phyloP scores from a whole-genome alignment of 768 basidiomycete species.

The Amanita pseudoporphyria region DNA sequence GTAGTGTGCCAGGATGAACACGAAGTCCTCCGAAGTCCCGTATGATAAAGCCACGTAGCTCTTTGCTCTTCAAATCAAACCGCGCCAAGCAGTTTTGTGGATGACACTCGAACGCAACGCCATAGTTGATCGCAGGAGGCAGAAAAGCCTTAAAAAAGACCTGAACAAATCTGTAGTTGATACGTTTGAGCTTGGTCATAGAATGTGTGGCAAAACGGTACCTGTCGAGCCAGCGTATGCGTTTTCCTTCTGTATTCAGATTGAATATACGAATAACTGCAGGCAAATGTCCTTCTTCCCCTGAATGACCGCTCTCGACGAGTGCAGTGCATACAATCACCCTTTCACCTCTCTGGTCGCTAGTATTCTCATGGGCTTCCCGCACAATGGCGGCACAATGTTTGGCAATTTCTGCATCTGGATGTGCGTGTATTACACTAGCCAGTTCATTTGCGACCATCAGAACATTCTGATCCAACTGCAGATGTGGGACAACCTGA shows the following conservation, averaged over 20 bases:
- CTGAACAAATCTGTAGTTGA: conserved; percentile 31
- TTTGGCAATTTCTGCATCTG: conserved; percentile 41
- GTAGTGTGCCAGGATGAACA: conserved; percentile 40
- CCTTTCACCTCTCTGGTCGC: conserved; percentile 38
- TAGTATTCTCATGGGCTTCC: conserved; percentile 39
- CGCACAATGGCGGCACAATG: conserved; percentile 45
- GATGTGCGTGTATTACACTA: conserved; percentile 37
- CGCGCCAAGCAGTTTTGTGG: conserved; percentile 52
- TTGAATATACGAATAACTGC: conserved; percentile 41
- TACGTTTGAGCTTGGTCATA: background rate
- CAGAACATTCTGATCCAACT: conserved; percentile 36
- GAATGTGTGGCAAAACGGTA: conserved; percentile 14
- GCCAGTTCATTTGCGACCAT: conserved; percentile 49
- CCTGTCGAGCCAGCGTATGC: conserved; percentile 40
- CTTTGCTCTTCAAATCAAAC: conserved; percentile 38
- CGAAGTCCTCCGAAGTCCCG: conserved; percentile 51
- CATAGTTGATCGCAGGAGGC: conserved; percentile 42
- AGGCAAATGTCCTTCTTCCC: conserved; percentile 32
- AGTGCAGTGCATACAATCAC: conserved; percentile 49
- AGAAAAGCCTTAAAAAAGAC: conserved; percentile 47
- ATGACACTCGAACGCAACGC: conserved; percentile 52
- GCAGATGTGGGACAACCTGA: conserved; percentile 39
- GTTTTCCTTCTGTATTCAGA: conserved; percentile 41
- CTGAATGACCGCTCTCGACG: conserved; percentile 44
- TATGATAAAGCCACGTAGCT: conserved; percentile 44